Conservation (phyloP, 176 grass and related monocot genomes). For the Bonia amplexicaulis region DNA sequence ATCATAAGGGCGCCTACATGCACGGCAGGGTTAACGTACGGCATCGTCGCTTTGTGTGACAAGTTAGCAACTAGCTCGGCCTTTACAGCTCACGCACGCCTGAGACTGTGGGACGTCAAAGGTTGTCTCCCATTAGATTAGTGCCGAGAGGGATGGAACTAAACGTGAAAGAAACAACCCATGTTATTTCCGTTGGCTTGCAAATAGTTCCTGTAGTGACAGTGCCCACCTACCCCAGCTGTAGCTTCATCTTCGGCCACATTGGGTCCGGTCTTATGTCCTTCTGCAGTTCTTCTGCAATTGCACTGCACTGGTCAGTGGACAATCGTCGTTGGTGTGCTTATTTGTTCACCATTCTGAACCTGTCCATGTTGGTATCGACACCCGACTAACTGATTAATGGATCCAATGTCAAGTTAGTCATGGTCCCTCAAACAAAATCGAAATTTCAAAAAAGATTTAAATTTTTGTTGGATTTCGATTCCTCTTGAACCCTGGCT, state of each 20-base stretch:
- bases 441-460: no score
- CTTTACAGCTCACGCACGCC: conserved; percentile 13
- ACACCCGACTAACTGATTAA: neutral
- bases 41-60: neutral
- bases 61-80: neutral
- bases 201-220: neutral
- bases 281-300: neutral
- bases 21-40: neutral
- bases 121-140: conserved; percentile 17
- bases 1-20: conserved; percentile 6
- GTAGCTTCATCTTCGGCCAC: neutral
- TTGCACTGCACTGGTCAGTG: neutral
- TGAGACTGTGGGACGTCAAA: neutral
- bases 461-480: no score
- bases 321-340: neutral
- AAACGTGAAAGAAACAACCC: neutral
- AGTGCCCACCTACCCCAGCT: neutral
- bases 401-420: neutral
- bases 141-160: neutral
- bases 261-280: neutral
- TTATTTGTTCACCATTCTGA: neutral
- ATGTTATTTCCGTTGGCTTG: conserved; percentile 10
- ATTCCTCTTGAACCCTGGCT: no score
- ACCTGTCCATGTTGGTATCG: neutral
- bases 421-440: neutral